Percentiles rank a stretch among this genome's conserved stretches.
Evolutionary conservation across 2,329 filamentous ascomycete genomes (phyloP).

Genomic region (Diaporthe sp.): DNA sequence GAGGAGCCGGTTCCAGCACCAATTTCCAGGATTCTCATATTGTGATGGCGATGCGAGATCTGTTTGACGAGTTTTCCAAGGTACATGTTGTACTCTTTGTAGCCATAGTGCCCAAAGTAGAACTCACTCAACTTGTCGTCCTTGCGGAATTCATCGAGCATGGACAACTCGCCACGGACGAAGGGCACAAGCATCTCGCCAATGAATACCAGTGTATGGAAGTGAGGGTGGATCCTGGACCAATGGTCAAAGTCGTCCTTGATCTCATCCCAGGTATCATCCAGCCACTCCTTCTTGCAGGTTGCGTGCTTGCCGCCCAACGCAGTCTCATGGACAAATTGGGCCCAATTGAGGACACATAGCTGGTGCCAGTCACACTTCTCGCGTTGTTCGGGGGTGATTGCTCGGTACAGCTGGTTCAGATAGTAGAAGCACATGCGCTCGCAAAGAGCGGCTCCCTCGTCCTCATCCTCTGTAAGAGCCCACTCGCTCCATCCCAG

Average conservation of each 20-base stretch:
- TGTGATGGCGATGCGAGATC: conserved; percentile 43
- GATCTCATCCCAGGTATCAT: conserved; percentile 32
- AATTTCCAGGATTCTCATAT: conserved; percentile 49
- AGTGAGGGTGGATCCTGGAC: conserved; percentile 18
- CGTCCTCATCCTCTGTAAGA: conserved; percentile 31
- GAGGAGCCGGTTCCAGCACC: conserved; percentile 54
- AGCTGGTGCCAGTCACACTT: conserved; percentile 36
- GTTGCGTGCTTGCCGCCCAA: conserved; percentile 37
- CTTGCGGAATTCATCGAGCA: conserved; percentile 46
- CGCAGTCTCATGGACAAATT: conserved; percentile 33
- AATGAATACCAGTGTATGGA: conserved; percentile 11
- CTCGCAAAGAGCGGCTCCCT: conserved; percentile 36
- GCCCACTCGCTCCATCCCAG: not conserved
- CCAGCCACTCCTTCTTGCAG: conserved; percentile 30
- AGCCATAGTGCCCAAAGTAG: conserved; percentile 37
- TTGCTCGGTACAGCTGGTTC: conserved; percentile 35
- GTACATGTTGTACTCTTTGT: conserved; percentile 35
- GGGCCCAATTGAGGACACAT: conserved; percentile 37
- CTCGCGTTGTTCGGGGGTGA: conserved; percentile 38
- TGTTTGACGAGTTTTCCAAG: conserved; percentile 44
- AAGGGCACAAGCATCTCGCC: conserved; percentile 45
- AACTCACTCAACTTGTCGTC: conserved; percentile 44
- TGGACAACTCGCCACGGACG: conserved; percentile 44
- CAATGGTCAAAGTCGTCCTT: conserved; percentile 19
- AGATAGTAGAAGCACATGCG: conserved; percentile 41